Conservation (phyloP, 768 basidiomycete genomes). For the Suillus luteus region DNA sequence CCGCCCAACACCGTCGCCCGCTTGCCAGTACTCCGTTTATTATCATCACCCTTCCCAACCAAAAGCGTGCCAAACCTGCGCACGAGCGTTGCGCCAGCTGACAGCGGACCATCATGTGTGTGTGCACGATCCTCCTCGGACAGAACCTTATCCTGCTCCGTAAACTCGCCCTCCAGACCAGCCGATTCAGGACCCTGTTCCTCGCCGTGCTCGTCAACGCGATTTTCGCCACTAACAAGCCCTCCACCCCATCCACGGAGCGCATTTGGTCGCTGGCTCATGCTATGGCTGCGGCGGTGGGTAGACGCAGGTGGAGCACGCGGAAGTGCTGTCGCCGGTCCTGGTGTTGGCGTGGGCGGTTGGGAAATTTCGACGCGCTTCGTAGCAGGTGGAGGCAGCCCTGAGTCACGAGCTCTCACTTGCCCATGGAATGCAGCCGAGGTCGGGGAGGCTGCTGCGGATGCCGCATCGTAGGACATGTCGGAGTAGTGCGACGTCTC, state of each 20-base stretch:
- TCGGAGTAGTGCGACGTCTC: slow-evolving; percentile 81
- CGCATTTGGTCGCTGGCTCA: slow-evolving; percentile 69
- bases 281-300: slow-evolving; percentile 80
- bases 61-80: slow-evolving; percentile 76
- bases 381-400: slow-evolving; percentile 42
- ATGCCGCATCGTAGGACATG: slow-evolving; percentile 70
- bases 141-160: slow-evolving; percentile 35
- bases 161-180: slow-evolving; percentile 65
- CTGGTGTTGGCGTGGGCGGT: slow-evolving; percentile 28
- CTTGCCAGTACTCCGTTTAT: slow-evolving; percentile 42
- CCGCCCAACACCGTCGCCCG: slow-evolving; percentile 55
- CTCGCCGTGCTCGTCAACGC: slow-evolving; percentile 46
- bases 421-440: slow-evolving; percentile 57
- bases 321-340: slow-evolving; percentile 42
- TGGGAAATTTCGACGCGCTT: slow-evolving; percentile 34
- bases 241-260: slow-evolving; percentile 60
- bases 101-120: slow-evolving; percentile 34
- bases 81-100: slow-evolving; percentile 71
- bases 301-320: slow-evolving; percentile 77
- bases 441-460: slow-evolving; percentile 55
- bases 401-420: slow-evolving; percentile 68
- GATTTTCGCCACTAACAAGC: slow-evolving; percentile 47
- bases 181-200: slow-evolving; percentile 58
- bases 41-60: slow-evolving; percentile 48
- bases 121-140: slow-evolving; percentile 29